Percentiles rank a stretch among this genome's conserved stretches.
Conservation (phyloP, 1,284 basidiomycete species). For the Cerioporus squamosus region DNA sequence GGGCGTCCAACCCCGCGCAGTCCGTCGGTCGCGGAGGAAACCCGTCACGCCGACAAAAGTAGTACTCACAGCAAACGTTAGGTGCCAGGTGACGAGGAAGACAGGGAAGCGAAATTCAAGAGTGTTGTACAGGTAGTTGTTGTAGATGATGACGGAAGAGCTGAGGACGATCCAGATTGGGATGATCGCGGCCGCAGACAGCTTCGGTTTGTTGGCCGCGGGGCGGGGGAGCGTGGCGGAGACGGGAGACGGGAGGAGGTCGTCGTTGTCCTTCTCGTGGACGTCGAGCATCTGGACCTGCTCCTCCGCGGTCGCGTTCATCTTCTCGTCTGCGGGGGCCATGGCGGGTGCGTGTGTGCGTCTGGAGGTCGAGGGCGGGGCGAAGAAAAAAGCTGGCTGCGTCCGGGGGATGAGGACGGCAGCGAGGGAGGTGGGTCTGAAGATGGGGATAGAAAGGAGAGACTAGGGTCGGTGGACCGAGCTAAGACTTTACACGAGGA, state of each 20-base stretch:
- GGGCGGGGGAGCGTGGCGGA: constrained; percentile 46
- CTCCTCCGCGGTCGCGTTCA: constrained; percentile 23
- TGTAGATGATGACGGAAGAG: constrained; percentile 95
- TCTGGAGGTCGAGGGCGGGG: background rate
- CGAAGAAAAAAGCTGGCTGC: background rate
- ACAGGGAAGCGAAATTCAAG: constrained; percentile 87
- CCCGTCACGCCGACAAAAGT: background rate
- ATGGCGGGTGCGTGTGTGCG: constrained; percentile 3
- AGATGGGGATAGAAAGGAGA: constrained; percentile 20
- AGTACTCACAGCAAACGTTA: constrained; percentile 76
- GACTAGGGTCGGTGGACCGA: constrained; percentile 27
- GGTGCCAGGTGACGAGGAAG: constrained; percentile 88
- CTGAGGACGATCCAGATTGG: constrained; percentile 91
- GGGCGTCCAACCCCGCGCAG: background rate
- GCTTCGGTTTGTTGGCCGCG: constrained; percentile 42
- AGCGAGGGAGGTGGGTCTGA: background rate
- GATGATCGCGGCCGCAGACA: constrained; percentile 73
- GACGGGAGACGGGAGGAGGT: constrained; percentile 56
- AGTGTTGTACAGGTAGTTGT: constrained; percentile 89
- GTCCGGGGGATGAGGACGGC: background rate
- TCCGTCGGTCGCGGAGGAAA: too few relatives aligned
- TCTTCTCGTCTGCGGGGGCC: constrained; percentile 27
- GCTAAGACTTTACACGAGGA: constrained; percentile 13
- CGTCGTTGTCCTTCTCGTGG: constrained; percentile 30
- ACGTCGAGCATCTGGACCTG: constrained; percentile 34